These are phyloP conservation scores for Phytopythium chamaehyphon DNA, from an alignment of 352 stramenopile species.

Conservation along the genomic window DNA sequence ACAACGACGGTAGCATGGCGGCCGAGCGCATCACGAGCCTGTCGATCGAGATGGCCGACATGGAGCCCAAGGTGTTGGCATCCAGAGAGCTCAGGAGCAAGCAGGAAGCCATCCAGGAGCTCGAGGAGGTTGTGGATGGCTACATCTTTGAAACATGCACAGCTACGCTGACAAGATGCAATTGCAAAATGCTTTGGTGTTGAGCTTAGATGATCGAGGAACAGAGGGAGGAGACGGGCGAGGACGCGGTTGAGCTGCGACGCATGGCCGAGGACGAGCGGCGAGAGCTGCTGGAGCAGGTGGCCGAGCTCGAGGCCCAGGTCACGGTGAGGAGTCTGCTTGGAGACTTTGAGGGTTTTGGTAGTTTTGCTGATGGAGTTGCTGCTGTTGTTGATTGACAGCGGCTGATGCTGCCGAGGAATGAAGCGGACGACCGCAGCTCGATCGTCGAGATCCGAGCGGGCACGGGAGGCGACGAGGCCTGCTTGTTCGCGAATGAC, in stretches of 20 bases:
- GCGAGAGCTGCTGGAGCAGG: slow-evolving; percentile 46
- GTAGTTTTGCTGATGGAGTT: neutral
- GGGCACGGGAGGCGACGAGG: slow-evolving; percentile 95
- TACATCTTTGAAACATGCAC: too few relatives aligned
- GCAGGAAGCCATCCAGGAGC: slow-evolving; percentile 82
- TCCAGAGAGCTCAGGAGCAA: slow-evolving; percentile 85
- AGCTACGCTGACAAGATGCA: neutral
- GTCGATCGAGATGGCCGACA: slow-evolving; percentile 81
- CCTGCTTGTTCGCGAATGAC: slow-evolving; percentile 94
- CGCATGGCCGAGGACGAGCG: slow-evolving; percentile 75
- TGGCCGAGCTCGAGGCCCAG: slow-evolving; percentile 48
- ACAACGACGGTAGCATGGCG: slow-evolving; percentile 71
- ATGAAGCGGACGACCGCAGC: slow-evolving; percentile 93
- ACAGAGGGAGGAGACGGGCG: slow-evolving; percentile 36
- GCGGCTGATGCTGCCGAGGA: slow-evolving; percentile 73
- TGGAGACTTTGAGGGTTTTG: neutral
- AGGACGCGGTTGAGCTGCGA: slow-evolving; percentile 58
- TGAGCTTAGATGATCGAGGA: slow-evolving; percentile 57
- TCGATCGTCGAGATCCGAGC: slow-evolving; percentile 97
- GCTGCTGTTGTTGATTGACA: slow-evolving; percentile 5
- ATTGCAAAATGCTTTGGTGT: neutral
- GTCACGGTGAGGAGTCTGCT: slow-evolving; percentile 40
- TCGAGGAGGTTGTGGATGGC: too few relatives aligned
- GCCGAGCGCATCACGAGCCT: slow-evolving; percentile 72
- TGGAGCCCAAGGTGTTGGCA: slow-evolving; percentile 67